These are phyloP conservation scores for Fusarium sp. DNA, from an alignment of 2,329 filamentous ascomycete species.

Conservation along the genomic window DNA sequence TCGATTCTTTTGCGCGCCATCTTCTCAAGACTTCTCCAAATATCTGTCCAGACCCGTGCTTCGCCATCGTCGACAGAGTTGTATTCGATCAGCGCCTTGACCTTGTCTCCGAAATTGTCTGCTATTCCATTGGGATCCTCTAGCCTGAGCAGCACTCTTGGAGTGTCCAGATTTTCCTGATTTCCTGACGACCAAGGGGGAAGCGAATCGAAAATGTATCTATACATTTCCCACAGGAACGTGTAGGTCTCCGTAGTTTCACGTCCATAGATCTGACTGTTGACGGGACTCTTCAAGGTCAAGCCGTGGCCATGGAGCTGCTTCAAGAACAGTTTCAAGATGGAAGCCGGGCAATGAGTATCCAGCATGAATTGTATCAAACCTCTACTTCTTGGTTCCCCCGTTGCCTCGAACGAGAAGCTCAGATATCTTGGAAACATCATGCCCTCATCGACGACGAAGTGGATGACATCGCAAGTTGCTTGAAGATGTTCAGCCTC, in stretches of 20 bases:
- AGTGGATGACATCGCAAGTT: not conserved
- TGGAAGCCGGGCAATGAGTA: not conserved
- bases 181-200: no score
- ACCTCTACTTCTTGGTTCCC: accelerated
- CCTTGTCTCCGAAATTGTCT: not conserved
- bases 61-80: not conserved
- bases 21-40: not conserved
- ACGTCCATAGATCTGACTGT: not conserved
- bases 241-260: not conserved
- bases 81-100: not conserved
- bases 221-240: not conserved
- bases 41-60: not conserved
- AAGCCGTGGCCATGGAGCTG: not conserved
- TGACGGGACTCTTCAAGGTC: not conserved
- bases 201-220: not conserved
- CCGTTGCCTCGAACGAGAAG: accelerated
- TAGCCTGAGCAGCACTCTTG: not conserved
- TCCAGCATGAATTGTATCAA: not conserved
- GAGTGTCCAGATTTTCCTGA: accelerated
- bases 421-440: not conserved
- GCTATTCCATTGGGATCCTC: not conserved
- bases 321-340: not conserved
- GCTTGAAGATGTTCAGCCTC: not conserved
- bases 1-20: not conserved
- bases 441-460: not conserved